Evolutionary conservation across 768 basidiomycete genomes (phyloP), one percentile per base, ranked within the genome.

Genomic region (Serendipita sp.): DNA sequence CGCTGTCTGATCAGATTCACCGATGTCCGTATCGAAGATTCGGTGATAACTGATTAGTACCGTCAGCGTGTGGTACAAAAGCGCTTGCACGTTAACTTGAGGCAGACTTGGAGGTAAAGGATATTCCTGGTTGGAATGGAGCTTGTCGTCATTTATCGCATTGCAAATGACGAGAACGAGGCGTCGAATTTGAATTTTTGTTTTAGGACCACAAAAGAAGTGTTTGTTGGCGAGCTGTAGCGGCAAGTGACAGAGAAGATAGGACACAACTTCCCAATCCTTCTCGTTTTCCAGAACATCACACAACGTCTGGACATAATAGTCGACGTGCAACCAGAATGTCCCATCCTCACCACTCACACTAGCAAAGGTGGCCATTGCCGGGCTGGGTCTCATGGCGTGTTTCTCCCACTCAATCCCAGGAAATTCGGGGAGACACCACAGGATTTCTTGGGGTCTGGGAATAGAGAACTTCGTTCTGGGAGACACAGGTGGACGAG

Each of bases 141-240:
- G 75, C 8, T 79, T 77, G 5, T 80, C 83, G 11, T 76, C 78
- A 18, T 81, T 74, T 34, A 94, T 79, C 0, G 81, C 81, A 1
- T 79, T 75, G 74, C 90, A 90, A 11, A 98, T 74, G 31, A 78
- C 71, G n/a, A 77, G 77, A 44, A 91, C 74, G 37, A 97, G 74
- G 55, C 75, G 78, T 3, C 82, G 76, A 23, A 94, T 79, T 8
- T 81, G 79, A 13, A 71, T 73, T n/a, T 84, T 77, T 33, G 87
- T 84, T 62, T 83, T 83, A 0, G 90, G 90, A 0, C 96, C 96
- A 70, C 94, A 96, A 73, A 96, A 94, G 62, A 97, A 79, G 69
- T 98, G 92, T 73, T 97, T 98, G 79, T 98, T 98, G 64, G 88
- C 78, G 8, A 98, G 79, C 71, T 98, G 93, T 6, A 84, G 79